Conservation (phyloP, 2,329 filamentous ascomycete species). For the Alternaria gaisen region DNA sequence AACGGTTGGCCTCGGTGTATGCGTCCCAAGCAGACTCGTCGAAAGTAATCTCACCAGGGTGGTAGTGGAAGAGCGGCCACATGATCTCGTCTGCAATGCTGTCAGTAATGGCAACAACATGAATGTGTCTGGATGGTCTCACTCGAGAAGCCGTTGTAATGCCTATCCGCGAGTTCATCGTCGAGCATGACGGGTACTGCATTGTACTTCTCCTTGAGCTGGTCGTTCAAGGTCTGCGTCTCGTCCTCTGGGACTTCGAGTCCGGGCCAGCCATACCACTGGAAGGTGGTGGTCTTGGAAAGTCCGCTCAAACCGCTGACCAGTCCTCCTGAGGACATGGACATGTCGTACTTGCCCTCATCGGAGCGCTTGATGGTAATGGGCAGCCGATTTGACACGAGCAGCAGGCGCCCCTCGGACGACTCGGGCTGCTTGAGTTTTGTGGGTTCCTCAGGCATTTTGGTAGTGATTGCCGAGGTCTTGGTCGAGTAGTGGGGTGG, state of each 20-base stretch:
- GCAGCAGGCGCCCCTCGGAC: slow-evolving; percentile 68
- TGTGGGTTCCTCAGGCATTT: slow-evolving; percentile 44
- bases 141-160: slow-evolving; percentile 99
- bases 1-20: slow-evolving; percentile 89
- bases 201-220: slow-evolving; percentile 85
- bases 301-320: slow-evolving; percentile 93
- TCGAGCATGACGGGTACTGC: slow-evolving; percentile 93
- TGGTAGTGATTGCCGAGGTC: slow-evolving; percentile 9
- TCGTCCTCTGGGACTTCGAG: slow-evolving; percentile 89
- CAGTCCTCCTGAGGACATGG: slow-evolving; percentile 95
- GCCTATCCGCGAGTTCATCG: slow-evolving; percentile 89
- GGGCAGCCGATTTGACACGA: slow-evolving; percentile 93
- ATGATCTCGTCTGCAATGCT: slow-evolving; percentile 79
- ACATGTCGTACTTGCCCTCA: slow-evolving; percentile 90
- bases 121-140: slow-evolving; percentile 45
- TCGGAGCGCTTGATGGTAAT: slow-evolving; percentile 96
- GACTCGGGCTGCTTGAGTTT: slow-evolving; percentile 36
- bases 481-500: slow-evolving; percentile 9
- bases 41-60: slow-evolving; percentile 97
- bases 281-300: slow-evolving; percentile 90
- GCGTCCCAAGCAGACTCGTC: slow-evolving; percentile 94
- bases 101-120: slow-evolving; percentile 11
- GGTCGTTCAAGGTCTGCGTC: slow-evolving; percentile 74
- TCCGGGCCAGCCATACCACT: slow-evolving; percentile 99
- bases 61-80: slow-evolving; percentile 98